Base-by-base conservation (phyloP, 768 basidiomycete species). In the Butyriboletus loyo region DNA sequence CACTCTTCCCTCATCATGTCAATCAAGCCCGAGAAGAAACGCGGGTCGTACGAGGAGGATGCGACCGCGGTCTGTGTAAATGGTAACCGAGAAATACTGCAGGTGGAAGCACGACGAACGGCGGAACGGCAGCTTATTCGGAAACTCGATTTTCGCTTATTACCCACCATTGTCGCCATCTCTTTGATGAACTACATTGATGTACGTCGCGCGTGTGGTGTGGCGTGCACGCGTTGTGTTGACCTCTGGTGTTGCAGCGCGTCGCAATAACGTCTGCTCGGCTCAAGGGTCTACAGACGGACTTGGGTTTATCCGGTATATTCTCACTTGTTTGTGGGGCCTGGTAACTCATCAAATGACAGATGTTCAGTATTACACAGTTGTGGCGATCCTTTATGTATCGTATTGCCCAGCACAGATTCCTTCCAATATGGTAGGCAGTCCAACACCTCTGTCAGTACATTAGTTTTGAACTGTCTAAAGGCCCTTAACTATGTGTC, bases 151-250 rank as follows among this genome's bases (percentile, higher is more conserved):
- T 65, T 58, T 54, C 72, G 83, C 31, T 66, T 86, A 4, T 61
- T 87, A 42, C 81, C 82, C 0, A 79, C 80, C 1, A 77, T 86
- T 34, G 70, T 83, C 19, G 47, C 84, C 47, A 82, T 86, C 31
- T 84, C 71, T 57, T 76, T 86, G 53, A 79, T 85, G 80, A 86
- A 86, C 57, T 84, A 83, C 57, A 84, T 86, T 53, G 84, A 85
- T 64, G 84, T 85, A 53, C 55, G 68, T 60, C 1, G 31, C 25
- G 2, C 34, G 14, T 44, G 24, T 39, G 38, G 24, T 10, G 17
- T n/a, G n/a, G n/a, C 21, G 25, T 9, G 22, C 27, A 15, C 7
- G 19, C 14, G n/a, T n/a, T n/a, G 14, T 35, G 9, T 15, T 56
- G 31, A 49, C 21, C 17, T 34, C 1, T 38, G 21, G 11, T 13